These are phyloP conservation scores for Mycena sp. DNA, from an alignment of 1,284 basidiomycete species.

Conservation along the genomic window DNA sequence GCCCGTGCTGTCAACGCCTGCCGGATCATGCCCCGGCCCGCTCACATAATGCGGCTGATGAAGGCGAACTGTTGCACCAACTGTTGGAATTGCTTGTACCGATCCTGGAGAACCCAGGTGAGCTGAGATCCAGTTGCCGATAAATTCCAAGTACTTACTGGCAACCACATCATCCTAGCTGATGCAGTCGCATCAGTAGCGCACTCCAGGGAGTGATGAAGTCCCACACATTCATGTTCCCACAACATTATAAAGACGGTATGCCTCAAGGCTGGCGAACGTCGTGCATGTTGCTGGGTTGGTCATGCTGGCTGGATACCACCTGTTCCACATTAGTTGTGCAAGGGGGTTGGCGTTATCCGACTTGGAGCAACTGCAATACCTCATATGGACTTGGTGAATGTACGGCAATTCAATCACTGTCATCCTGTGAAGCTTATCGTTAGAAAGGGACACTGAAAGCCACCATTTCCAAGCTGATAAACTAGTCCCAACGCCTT, in stretches of 20 bases:
- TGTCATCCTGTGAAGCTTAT: neutral
- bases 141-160: neutral
- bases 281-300: slow-evolving; percentile 12
- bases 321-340: slow-evolving; percentile 5
- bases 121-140: neutral
- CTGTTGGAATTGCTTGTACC: slow-evolving; percentile 15
- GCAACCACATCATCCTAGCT: neutral
- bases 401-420: slow-evolving; percentile 17
- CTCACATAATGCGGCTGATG: neutral
- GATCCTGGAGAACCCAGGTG: slow-evolving; percentile 4
- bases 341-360: neutral
- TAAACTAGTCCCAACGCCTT: neutral
- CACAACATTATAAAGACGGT: neutral
- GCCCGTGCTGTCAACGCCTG: neutral
- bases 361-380: slow-evolving; percentile 3
- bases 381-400: neutral
- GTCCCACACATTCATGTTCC: slow-evolving; percentile 9
- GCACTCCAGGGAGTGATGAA: neutral
- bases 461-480: slow-evolving; percentile 12
- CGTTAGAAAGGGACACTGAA: neutral
- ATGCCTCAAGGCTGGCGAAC: neutral
- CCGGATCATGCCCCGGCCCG: neutral
- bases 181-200: neutral
- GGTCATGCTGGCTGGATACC: slow-evolving; percentile 13
- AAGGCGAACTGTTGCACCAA: slow-evolving; percentile 25